These are phyloP conservation scores for Saturnispora quitensis DNA, from an alignment of 805 yeast species.

Conservation along the genomic window DNA sequence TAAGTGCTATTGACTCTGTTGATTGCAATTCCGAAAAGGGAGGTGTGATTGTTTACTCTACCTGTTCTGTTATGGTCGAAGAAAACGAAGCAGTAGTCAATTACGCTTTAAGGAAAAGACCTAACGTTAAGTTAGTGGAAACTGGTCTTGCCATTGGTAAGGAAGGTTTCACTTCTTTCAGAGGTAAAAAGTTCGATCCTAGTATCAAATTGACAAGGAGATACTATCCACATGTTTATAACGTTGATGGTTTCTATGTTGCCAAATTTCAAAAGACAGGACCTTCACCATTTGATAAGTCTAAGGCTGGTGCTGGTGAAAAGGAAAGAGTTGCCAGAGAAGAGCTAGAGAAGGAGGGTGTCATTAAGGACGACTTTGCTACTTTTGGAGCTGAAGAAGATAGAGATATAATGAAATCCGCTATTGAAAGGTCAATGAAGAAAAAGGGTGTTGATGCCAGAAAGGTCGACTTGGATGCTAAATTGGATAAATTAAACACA, in stretches of 20 bases:
- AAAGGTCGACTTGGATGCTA: slow-evolving; percentile 24
- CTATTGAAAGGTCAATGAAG: slow-evolving; percentile 55
- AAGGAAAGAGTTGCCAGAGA: slow-evolving; percentile 75
- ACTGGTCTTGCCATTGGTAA: slow-evolving; percentile 90
- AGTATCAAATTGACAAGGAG: slow-evolving; percentile 77
- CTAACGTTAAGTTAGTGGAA: slow-evolving; percentile 90
- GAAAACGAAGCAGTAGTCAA: slow-evolving; percentile 99
- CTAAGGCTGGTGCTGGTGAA: slow-evolving; percentile 82
- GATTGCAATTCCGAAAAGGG: slow-evolving; percentile 90
- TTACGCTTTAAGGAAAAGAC: slow-evolving; percentile 91
- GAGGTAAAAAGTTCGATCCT: slow-evolving; percentile 86
- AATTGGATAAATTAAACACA: slow-evolving; percentile 13
- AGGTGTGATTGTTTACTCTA: slow-evolving; percentile 90
- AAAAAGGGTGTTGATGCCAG: slow-evolving; percentile 69
- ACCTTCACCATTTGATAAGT: slow-evolving; percentile 72
- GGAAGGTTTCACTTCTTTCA: slow-evolving; percentile 85
- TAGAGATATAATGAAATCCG: slow-evolving; percentile 56
- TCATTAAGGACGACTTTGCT: slow-evolving; percentile 82
- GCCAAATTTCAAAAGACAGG: slow-evolving; percentile 93
- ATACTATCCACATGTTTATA: slow-evolving; percentile 96
- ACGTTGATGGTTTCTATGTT: slow-evolving; percentile 96
- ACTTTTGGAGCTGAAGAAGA: slow-evolving; percentile 71
- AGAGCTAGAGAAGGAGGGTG: slow-evolving; percentile 68
- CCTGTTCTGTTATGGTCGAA: slow-evolving; percentile 97
- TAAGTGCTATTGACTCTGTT: slow-evolving; percentile 95